Percentiles rank a stretch among this genome's conserved stretches.
These are phyloP conservation scores for Mycena belliarum DNA, from an alignment of 768 basidiomycete genomes.

Conservation along the genomic window DNA sequence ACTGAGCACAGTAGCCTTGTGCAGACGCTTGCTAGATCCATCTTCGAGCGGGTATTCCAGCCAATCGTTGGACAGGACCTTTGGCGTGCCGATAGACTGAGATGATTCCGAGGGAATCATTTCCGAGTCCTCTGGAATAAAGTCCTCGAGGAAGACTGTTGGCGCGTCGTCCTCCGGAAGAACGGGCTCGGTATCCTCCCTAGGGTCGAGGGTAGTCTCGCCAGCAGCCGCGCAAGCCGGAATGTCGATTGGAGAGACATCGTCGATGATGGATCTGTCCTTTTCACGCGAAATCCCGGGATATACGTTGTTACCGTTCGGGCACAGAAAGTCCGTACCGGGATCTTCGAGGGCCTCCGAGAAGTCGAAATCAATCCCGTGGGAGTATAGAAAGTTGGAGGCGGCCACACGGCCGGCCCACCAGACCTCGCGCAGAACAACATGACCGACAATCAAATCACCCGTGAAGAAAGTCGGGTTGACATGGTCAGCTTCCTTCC, in stretches of 20 bases:
- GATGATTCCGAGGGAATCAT: too few species aligned
- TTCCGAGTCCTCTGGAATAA: background rate
- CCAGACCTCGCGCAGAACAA: background rate
- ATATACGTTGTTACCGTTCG: background rate
- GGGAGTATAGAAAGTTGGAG: background rate
- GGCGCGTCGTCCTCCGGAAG: background rate
- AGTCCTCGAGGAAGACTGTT: background rate
- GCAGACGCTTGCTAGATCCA: background rate
- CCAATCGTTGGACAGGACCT: too few species aligned
- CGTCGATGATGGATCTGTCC: background rate
- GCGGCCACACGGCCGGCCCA: background rate
- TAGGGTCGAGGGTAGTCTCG: background rate
- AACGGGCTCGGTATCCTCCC: background rate
- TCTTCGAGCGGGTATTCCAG: background rate
- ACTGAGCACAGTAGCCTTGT: background rate
- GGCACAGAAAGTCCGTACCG: background rate
- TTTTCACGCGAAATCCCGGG: background rate
- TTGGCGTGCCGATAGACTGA: too few species aligned
- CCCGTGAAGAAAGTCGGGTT: background rate
- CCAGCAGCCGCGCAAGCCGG: background rate
- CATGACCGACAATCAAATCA: background rate
- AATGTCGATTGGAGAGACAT: background rate
- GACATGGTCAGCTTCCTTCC: constrained; percentile 5
- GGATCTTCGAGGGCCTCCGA: background rate
- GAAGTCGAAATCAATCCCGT: constrained; percentile 6